Evolutionary conservation across 495 filamentous ascomycete species (phyloP).

Genomic region (Penicillium bovifimosum): DNA sequence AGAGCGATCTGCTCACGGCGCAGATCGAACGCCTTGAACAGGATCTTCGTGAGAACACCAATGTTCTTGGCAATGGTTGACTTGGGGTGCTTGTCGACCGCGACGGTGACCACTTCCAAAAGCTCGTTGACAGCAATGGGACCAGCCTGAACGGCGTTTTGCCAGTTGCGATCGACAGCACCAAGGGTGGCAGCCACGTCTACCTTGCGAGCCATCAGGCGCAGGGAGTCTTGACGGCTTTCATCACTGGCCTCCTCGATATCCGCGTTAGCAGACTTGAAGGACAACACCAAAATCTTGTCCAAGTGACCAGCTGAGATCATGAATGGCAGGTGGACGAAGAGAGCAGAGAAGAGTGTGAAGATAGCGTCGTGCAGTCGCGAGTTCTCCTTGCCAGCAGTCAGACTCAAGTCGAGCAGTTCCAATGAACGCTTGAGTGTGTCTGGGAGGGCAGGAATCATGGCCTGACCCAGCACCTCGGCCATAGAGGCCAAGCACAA

Average conservation of each 20-base stretch:
- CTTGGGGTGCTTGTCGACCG: constrained; percentile 74
- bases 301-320: constrained; percentile 67
- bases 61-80: constrained; percentile 64
- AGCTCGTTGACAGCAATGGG: constrained; percentile 60
- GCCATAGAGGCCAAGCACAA: constrained; percentile 83
- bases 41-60: constrained; percentile 57
- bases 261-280: constrained; percentile 56
- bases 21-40: constrained; percentile 69
- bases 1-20: constrained; percentile 48
- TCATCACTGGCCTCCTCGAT: constrained; percentile 52
- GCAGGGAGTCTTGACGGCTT: constrained; percentile 62
- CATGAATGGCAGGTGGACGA: constrained; percentile 81
- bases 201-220: constrained; percentile 64
- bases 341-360: constrained; percentile 68
- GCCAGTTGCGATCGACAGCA: constrained; percentile 66
- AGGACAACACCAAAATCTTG: constrained; percentile 60
- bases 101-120: constrained; percentile 57
- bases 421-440: constrained; percentile 64
- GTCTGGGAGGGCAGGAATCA: constrained; percentile 75
- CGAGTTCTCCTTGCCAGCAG: constrained; percentile 44
- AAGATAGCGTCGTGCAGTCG: constrained; percentile 77
- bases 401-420: constrained; percentile 59
- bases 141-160: constrained; percentile 52
- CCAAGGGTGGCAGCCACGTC: constrained; percentile 63
- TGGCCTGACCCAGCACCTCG: constrained; percentile 75